Conservation (phyloP, 345 rosid species). For the Hirschfeldia incana region DNA sequence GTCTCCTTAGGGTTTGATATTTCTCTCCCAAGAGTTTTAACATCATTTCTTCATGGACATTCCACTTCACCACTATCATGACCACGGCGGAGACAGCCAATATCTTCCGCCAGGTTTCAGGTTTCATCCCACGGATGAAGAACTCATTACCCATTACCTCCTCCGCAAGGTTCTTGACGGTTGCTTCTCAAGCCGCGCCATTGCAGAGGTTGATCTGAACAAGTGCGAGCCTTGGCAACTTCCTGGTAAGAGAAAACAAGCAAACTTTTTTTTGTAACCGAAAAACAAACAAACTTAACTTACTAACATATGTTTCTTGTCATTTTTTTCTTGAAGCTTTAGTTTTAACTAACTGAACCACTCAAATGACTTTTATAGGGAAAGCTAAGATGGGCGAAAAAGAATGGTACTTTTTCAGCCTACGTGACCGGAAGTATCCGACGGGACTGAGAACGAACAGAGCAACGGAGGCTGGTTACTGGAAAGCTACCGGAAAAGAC, state of each 20-base stretch:
- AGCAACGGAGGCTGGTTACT: slow-evolving; percentile 95
- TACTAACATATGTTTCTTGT: not conserved
- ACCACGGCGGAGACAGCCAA: slow-evolving; percentile 44
- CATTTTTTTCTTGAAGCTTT: not conserved
- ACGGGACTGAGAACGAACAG: slow-evolving; percentile 91
- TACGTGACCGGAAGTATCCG: slow-evolving; percentile 92
- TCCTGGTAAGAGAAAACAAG: slow-evolving; percentile 57
- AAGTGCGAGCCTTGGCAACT: slow-evolving; percentile 99
- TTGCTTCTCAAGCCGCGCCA: slow-evolving; percentile 71
- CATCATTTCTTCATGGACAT: slow-evolving; percentile 50
- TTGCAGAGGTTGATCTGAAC: slow-evolving; percentile 95
- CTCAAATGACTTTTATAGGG: slow-evolving; percentile 39
- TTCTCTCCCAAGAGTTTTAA: not conserved
- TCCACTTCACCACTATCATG: slow-evolving; percentile 41
- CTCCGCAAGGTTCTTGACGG: slow-evolving; percentile 82
- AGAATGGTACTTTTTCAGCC: slow-evolving; percentile 94
- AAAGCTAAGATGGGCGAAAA: slow-evolving; percentile 96
- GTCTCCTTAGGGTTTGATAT: slow-evolving; percentile 28
- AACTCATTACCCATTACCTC: slow-evolving; percentile 84
- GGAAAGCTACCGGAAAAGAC: slow-evolving; percentile 98
- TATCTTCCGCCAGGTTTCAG: slow-evolving; percentile 91
- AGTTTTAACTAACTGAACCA: not conserved
- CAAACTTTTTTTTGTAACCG: not conserved
- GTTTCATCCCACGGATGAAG: slow-evolving; percentile 96
- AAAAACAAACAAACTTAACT: not conserved